Evolutionary conservation across 352 stramenopile species (phyloP).

Genomic region (Sclerospora graminicola): DNA sequence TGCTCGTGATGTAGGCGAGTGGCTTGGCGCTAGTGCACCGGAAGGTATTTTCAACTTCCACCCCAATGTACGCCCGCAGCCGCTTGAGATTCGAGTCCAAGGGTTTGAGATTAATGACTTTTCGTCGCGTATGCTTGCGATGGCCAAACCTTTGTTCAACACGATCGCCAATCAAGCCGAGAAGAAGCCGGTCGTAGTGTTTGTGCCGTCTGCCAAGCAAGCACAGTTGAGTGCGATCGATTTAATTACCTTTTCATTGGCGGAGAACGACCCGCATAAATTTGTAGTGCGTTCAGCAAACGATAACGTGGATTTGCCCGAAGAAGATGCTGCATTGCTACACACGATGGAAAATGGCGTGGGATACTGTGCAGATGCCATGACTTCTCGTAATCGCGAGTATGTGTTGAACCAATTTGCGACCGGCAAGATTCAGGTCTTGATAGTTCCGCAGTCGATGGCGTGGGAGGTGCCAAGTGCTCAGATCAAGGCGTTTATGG

Average conservation of each 20-base stretch:
- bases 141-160: constrained; percentile 98
- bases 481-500: constrained; percentile 81
- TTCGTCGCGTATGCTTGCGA: constrained; percentile 93
- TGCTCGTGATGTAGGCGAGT: constrained; percentile 95
- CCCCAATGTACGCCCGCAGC: constrained; percentile 91
- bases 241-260: constrained; percentile 94
- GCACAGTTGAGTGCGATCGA: constrained; percentile 98
- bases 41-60: constrained; percentile 65
- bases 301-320: constrained; percentile 30
- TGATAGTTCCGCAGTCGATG: constrained; percentile 92
- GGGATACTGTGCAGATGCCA: constrained; percentile 92
- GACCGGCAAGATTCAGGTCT: constrained; percentile 81
- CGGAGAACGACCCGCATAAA: constrained; percentile 64
- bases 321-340: constrained; percentile 87
- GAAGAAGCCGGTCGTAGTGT: constrained; percentile 91
- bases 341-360: constrained; percentile 92
- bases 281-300: constrained; percentile 36
- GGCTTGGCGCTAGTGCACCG: constrained; percentile 90
- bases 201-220: constrained; percentile 97
- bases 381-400: constrained; percentile 86
- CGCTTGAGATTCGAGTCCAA: constrained; percentile 95
- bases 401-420: constrained; percentile 87
- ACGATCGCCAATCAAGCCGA: constrained; percentile 79
- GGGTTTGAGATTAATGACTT: constrained; percentile 98
- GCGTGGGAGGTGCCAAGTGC: constrained; percentile 85